A percentile compares a stretch with the other conserved stretches of the same genome.
phyloP scores from a whole-genome alignment of 345 rosid species.

The Lagerstroemia speciosa region DNA sequence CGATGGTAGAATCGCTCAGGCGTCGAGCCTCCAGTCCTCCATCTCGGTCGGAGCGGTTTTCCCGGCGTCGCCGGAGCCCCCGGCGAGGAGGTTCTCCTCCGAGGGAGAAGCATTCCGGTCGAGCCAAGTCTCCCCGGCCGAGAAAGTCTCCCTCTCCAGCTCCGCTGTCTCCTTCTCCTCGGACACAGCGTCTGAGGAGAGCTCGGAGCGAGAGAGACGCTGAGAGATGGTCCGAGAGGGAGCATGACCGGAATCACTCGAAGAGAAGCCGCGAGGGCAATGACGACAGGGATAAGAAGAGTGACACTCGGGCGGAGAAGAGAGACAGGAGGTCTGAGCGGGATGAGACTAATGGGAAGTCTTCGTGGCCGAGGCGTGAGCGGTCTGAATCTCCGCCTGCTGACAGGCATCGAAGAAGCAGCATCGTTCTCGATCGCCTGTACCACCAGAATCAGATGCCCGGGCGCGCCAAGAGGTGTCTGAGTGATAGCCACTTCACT shows the following conservation, averaged over 20 bases:
- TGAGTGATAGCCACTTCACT: slow-evolving; percentile 26
- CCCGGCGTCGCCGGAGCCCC: slow-evolving; percentile 31
- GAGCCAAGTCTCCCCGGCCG: slow-evolving; percentile 29
- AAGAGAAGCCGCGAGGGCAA: slow-evolving; percentile 39
- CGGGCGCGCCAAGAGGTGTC: slow-evolving; percentile 60
- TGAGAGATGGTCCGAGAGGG: slow-evolving; percentile 41
- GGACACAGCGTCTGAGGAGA: slow-evolving; percentile 50
- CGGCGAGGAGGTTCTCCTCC: slow-evolving; percentile 31
- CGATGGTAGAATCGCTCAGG: slow-evolving; percentile 6
- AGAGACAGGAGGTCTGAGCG: slow-evolving; percentile 46
- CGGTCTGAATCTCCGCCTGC: slow-evolving; percentile 38
- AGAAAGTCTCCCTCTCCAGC: slow-evolving; percentile 19
- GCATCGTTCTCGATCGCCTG: slow-evolving; percentile 56
- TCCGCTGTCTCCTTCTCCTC: slow-evolving; percentile 65
- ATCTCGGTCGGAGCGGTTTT: slow-evolving; percentile 31
- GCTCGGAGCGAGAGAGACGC: slow-evolving; percentile 40
- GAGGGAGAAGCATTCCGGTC: slow-evolving; percentile 26
- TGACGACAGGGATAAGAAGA: slow-evolving; percentile 25
- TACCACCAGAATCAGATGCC: slow-evolving; percentile 18
- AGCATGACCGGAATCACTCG: slow-evolving; percentile 27
- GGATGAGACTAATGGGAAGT: slow-evolving; percentile 42
- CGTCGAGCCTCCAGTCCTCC: slow-evolving; percentile 24
- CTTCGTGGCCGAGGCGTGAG: slow-evolving; percentile 37
- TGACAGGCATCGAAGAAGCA: slow-evolving; percentile 40
- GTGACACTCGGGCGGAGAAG: slow-evolving; percentile 38